phyloP scores from a whole-genome alignment of 1,284 basidiomycete species.

The Ceratobasidium sp. region DNA sequence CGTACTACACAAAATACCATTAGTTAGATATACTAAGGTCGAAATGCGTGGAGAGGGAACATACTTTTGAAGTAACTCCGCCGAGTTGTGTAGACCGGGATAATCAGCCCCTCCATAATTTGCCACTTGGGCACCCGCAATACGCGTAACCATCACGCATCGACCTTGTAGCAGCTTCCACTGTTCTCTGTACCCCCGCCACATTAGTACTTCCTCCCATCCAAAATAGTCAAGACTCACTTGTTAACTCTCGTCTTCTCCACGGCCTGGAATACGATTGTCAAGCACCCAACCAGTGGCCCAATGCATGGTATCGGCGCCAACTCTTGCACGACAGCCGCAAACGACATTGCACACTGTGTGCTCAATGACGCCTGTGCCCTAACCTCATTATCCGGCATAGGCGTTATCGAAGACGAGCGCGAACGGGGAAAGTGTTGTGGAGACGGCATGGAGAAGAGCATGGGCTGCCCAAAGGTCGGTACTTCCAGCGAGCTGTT shows the following conservation, averaged over 20 bases:
- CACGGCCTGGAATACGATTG: neutral
- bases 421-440: neutral
- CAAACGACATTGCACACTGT: conserved; percentile 20
- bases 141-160: conserved; percentile 39
- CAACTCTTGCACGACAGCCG: conserved; percentile 10
- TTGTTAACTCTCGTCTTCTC: conserved; percentile 17
- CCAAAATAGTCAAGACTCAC: neutral
- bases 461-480: neutral
- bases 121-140: conserved; percentile 26
- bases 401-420: neutral
- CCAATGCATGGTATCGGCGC: conserved; percentile 21
- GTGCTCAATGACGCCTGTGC: neutral
- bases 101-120: conserved; percentile 26
- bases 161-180: conserved; percentile 40
- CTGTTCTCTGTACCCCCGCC: conserved; percentile 8
- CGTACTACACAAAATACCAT: neutral
- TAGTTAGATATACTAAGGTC: neutral
- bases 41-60: neutral
- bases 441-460: neutral
- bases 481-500: neutral
- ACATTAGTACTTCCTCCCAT: neutral
- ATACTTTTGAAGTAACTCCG: conserved; percentile 1
- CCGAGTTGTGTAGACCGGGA: neutral
- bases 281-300: conserved; percentile 5
- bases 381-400: conserved; percentile 4